Base-by-base conservation (phyloP, 2,329 filamentous ascomycete species). In the Pseudopyricularia javanii region DNA sequence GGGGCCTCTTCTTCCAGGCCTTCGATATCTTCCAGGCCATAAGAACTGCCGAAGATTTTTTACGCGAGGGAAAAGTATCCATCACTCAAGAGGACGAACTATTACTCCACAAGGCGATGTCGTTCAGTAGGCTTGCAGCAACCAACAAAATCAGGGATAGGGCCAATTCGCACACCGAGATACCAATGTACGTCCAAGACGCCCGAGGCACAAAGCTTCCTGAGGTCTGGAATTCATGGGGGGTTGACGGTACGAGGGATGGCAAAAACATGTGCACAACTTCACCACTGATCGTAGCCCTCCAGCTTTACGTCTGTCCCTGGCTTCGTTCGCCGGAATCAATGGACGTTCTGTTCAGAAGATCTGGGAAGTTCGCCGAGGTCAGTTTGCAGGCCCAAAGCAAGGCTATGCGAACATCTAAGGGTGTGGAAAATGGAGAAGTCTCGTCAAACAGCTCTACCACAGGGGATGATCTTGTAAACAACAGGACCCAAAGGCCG, bases 1-100 rank as follows among this genome's bases (percentile, higher is more conserved):
- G 80, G 11, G 91, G 88, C 68, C 85, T 85, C 0, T 91, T 90
- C 49, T 90, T 86, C 60, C 79, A 80, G 0, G 66, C 71, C 0
- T 69, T 73, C 1, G 81, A 90, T 53, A 78, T 95, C 3, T 56
- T 66, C 2, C 79, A 73, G 28, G 79, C 86, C 0, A 65, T 93
- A 1, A 74, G 85, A 28, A 82, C 81, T 33, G 84, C 85, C 1
- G 72, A 77, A 51, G 73, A 73, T 34, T 95, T 95, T 59, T 62
- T 95, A 12, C 64, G 68, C 2, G 80, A 85, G 53, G 74, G 79
- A 28, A 73, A 75, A 11, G 74, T 86, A 0, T 68, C 68, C 0
- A 82, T 89, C 54, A 75, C 73, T 1, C 52, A 65, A 0, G 74
- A 79, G 22, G 91, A 96, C 61, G 72, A 77, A 28, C 56, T 60